Percentiles rank a stretch among this genome's conserved stretches.
These are phyloP conservation scores for Dipteronia dyeriana DNA, from an alignment of 345 rosid species.

Conservation along the genomic window DNA sequence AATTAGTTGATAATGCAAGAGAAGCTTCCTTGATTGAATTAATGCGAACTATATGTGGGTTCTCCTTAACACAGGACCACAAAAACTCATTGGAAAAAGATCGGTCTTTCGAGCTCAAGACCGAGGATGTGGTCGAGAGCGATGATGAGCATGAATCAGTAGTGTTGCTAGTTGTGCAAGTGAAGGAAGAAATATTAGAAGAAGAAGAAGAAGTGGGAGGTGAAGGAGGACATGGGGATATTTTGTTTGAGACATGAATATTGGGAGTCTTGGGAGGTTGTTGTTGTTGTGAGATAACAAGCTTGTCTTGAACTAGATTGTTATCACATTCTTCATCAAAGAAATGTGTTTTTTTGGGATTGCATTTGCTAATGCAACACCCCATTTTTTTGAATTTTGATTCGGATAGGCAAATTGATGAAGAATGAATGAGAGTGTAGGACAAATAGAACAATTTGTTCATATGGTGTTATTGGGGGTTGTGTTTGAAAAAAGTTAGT, in stretches of 20 bases:
- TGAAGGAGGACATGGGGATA: constrained; percentile 50
- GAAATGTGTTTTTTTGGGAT: constrained; percentile 39
- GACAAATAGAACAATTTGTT: not conserved
- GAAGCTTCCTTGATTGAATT: constrained; percentile 59
- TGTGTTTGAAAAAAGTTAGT: constrained; percentile 13
- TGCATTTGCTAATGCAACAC: constrained; percentile 79
- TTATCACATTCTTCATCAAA: constrained; percentile 29
- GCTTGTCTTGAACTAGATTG: constrained; percentile 60
- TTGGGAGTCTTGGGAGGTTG: constrained; percentile 23
- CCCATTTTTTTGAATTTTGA: constrained; percentile 48
- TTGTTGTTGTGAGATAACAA: constrained; percentile 45
- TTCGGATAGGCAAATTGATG: not conserved
- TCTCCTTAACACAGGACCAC: constrained; percentile 73
- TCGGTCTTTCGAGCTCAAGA: constrained; percentile 54
- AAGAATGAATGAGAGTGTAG: not conserved
- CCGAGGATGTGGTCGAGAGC: constrained; percentile 40
- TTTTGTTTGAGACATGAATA: constrained; percentile 27
- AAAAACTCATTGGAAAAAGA: constrained; percentile 84
- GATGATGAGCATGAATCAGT: constrained; percentile 48
- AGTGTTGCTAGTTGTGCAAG: constrained; percentile 31
- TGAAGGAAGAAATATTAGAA: constrained; percentile 31
- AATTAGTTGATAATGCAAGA: constrained; percentile 23
- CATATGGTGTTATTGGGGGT: constrained; percentile 19
- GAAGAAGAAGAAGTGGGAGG: constrained; percentile 36
- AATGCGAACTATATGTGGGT: constrained; percentile 66